Percentiles rank a stretch among this genome's conserved stretches.
Conservation (phyloP, 1,284 basidiomycete species). For the Athelia psychrophila region DNA sequence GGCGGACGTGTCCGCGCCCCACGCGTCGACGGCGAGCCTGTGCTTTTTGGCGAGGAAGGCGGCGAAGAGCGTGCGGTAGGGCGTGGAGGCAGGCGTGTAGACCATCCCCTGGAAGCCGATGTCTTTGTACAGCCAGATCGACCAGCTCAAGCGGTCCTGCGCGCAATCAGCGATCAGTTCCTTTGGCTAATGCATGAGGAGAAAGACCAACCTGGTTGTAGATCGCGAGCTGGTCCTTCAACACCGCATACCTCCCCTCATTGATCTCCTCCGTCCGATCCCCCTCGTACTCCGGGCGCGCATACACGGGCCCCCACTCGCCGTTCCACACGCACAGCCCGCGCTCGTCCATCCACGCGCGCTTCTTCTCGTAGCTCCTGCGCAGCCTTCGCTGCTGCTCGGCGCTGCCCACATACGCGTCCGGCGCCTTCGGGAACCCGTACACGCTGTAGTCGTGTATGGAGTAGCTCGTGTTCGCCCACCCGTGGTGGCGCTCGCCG, state of each 20-base stretch:
- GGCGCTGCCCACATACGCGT: conserved; percentile 51
- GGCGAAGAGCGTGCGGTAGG: conserved; percentile 64
- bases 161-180: background rate
- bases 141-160: conserved; percentile 71
- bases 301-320: conserved; percentile 73
- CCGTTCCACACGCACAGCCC: conserved; percentile 76
- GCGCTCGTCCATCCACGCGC: conserved; percentile 63
- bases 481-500: conserved; percentile 48
- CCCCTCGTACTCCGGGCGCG: conserved; percentile 55
- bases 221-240: conserved; percentile 72
- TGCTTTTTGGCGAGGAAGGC: conserved; percentile 65
- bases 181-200: background rate
- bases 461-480: conserved; percentile 69
- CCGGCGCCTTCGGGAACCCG: conserved; percentile 65
- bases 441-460: conserved; percentile 74
- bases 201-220: conserved; percentile 52
- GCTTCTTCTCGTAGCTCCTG: conserved; percentile 63
- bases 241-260: conserved; percentile 56
- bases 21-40: conserved; percentile 59
- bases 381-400: conserved; percentile 51
- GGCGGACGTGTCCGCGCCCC: conserved; percentile 53
- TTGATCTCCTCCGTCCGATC: conserved; percentile 62
- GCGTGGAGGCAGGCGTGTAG: conserved; percentile 63
- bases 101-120: conserved; percentile 87
- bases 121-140: conserved; percentile 86